Conservation (phyloP, 768 basidiomycete genomes). For the Xerocomus brunneocitrinus region DNA sequence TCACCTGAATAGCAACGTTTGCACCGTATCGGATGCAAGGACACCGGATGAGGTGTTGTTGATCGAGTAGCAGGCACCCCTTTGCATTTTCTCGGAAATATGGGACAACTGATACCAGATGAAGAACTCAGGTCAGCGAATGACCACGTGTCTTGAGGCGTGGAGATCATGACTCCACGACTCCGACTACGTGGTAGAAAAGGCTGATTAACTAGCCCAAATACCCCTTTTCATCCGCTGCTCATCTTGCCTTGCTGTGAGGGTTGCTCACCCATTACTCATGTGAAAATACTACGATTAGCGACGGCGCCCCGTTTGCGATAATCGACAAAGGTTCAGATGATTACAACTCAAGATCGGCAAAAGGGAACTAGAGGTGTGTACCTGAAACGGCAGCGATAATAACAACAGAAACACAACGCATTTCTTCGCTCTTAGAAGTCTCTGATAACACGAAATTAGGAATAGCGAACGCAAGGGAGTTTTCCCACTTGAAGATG, state of each 20-base stretch:
- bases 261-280: constrained; percentile 49
- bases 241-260: not conserved
- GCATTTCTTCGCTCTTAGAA: constrained; percentile 25
- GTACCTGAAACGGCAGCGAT: constrained; percentile 44
- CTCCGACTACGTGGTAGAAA: constrained; percentile 38
- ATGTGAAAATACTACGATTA: constrained; percentile 70
- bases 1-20: constrained; percentile 68
- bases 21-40: constrained; percentile 45
- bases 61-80: constrained; percentile 67
- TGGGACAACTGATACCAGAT: constrained; percentile 31
- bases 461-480: too few relatives aligned
- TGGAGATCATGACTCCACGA: constrained; percentile 40
- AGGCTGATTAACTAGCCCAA: too few relatives aligned
- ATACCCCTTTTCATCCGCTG: not conserved
- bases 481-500: too few relatives aligned
- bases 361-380: constrained; percentile 61
- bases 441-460: too few relatives aligned
- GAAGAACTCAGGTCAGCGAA: constrained; percentile 58
- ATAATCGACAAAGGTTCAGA: not conserved
- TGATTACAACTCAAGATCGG: not conserved
- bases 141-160: constrained; percentile 51
- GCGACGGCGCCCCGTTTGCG: constrained; percentile 52
- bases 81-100: constrained; percentile 50
- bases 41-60: constrained; percentile 41
- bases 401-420: constrained; percentile 31